phyloP scores from a whole-genome alignment of 768 basidiomycete species.

The Leccinellum rugosiceps region DNA sequence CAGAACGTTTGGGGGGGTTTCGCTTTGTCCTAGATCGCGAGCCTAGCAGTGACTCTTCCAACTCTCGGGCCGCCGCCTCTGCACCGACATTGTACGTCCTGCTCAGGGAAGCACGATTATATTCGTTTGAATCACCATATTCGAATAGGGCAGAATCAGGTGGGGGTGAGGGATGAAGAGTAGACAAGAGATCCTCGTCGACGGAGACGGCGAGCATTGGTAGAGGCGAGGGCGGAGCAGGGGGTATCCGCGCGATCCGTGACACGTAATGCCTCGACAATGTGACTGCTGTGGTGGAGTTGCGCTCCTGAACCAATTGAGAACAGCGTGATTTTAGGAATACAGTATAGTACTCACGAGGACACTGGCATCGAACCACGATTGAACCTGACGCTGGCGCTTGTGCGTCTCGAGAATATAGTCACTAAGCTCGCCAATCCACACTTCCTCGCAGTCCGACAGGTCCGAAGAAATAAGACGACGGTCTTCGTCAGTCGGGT shows the following conservation, averaged over 20 bases:
- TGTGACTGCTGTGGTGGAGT: conserved; percentile 52
- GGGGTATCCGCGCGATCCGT: conserved; percentile 46
- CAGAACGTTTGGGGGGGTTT: conserved; percentile 48
- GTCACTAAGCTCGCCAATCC: conserved; percentile 64
- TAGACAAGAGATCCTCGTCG: conserved; percentile 36
- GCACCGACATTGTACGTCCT: conserved; percentile 32
- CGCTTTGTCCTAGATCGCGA: conserved; percentile 35
- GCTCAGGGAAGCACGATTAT: conserved; percentile 20
- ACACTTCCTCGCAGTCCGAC: conserved; percentile 77
- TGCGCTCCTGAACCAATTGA: conserved; percentile 56
- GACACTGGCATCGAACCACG: conserved; percentile 67
- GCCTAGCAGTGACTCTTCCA: conserved; percentile 55
- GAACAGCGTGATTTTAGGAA: background rate
- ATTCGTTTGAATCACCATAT: conserved; percentile 24
- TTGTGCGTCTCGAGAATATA: conserved; percentile 72
- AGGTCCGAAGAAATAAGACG: conserved; percentile 68
- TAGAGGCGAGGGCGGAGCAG: conserved; percentile 38
- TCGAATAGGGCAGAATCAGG: conserved; percentile 32
- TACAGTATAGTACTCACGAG: conserved; percentile 42
- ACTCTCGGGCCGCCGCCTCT: conserved; percentile 56
- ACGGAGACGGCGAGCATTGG: conserved; percentile 28
- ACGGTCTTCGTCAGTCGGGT: conserved; percentile 39
- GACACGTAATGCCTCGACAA: conserved; percentile 35
- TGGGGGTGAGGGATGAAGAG: conserved; percentile 36
- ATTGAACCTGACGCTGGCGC: conserved; percentile 68